Base-by-base conservation (phyloP, 1,284 basidiomycete genomes). In the Peniophora sp. region DNA sequence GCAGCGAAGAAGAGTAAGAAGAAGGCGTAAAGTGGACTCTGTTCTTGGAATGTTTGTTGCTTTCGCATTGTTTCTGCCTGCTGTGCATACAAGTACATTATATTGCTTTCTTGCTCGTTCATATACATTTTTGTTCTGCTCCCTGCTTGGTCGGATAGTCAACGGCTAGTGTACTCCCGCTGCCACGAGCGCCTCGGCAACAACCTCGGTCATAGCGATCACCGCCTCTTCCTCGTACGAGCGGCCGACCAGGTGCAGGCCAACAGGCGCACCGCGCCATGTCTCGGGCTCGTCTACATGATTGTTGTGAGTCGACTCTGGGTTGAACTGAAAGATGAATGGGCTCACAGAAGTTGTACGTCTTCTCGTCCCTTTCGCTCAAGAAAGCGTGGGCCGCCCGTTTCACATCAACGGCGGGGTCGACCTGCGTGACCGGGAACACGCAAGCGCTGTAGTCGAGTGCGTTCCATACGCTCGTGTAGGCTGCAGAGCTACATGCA, bases 1-100 rank as follows among this genome's bases (percentile, higher is more conserved):
- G 56, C 60, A 41, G 59, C 60, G 49, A 83, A 79, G 69, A 81
- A 79, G 63, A 78, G 76, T 32, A 83, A 82, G 69, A 83, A 83
- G 65, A 75, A 75, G 55, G 22, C 16, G 16, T 19, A 41, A n/a
- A 6, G 27, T 12, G 27, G 27, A 32, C 27, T 32, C 27, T 32
- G 27, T 32, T 12, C 6, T 32, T 32, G 6, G 12, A 32, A 6
- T 32, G 27, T 32, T 32, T 32, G 27, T 32, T 6, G 27, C 27
- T 32, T 12, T 32, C 12, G 27, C 27, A 32, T 32, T 12, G n/a
- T n/a, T 32, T 12, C 6, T 32, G 5, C 12, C 27, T 32, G 27
- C 27, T 32, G 27, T 32, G 27, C 27, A 32, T 32, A 32, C 27
- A 32, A 6, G 27, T 32, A 32, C 27, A 32, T 32, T 12, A 5